A percentile compares a stretch with the other conserved stretches of the same genome.
Evolutionary conservation across 805 yeast genomes (phyloP).

Genomic region (Nakazawaea anatomiae): DNA sequence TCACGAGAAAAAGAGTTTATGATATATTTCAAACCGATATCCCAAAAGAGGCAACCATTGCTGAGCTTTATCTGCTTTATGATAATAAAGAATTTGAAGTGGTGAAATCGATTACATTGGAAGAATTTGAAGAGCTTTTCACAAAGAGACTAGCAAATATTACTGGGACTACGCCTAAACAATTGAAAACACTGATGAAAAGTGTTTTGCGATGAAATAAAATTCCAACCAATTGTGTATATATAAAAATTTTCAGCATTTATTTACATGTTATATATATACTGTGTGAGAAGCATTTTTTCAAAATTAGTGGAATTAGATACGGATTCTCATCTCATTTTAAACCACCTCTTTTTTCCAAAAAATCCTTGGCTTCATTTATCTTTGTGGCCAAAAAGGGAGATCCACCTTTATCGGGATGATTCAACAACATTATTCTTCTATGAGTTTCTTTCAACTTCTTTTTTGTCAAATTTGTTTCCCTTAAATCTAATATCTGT

Average conservation of each 20-base stretch:
- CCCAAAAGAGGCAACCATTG: background rate
- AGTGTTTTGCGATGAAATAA: background rate
- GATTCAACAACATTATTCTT: slow-evolving; percentile 79
- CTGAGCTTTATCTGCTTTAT: background rate
- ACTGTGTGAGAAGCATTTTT: too few species aligned
- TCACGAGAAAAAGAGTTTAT: slow-evolving; percentile 17
- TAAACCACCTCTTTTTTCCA: slow-evolving; percentile 56
- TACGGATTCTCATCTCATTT: slow-evolving; percentile 15
- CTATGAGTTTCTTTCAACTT: slow-evolving; percentile 77
- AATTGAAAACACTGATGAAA: background rate
- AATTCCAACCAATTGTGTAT: background rate
- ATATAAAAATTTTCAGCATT: too few species aligned
- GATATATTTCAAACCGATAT: slow-evolving; percentile 16
- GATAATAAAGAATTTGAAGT: background rate
- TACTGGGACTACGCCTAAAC: background rate
- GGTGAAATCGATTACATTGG: background rate
- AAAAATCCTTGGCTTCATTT: slow-evolving; percentile 83
- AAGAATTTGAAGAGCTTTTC: background rate
- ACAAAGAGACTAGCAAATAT: background rate
- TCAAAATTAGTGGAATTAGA: too few species aligned
- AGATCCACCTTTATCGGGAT: slow-evolving; percentile 94
- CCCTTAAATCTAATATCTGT: slow-evolving; percentile 72
- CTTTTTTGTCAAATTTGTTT: slow-evolving; percentile 53
- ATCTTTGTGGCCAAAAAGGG: slow-evolving; percentile 86
- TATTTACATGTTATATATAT: background rate